phyloP scores from a whole-genome alignment of 75 land plant genomes.

The Picea glauca region DNA sequence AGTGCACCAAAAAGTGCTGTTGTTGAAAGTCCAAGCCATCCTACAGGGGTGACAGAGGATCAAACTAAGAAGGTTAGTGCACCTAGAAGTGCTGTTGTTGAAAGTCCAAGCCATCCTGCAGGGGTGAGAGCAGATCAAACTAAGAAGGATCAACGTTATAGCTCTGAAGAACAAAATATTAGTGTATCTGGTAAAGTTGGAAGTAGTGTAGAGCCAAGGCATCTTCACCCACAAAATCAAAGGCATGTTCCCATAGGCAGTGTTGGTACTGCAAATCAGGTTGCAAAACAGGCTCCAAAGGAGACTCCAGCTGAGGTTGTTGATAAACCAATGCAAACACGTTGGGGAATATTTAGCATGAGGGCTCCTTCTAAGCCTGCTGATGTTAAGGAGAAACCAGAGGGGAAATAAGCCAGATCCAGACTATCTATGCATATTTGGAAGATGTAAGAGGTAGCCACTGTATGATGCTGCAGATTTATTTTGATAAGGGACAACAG shows the following conservation, averaged over 20 bases:
- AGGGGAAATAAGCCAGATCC: background rate
- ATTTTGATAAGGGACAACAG: background rate
- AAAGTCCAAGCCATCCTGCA: background rate
- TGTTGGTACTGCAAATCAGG: background rate
- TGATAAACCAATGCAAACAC: background rate
- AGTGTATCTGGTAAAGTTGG: too few species aligned
- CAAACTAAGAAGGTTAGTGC: constrained; percentile 3
- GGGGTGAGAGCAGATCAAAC: background rate
- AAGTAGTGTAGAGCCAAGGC: background rate
- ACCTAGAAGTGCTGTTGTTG: background rate
- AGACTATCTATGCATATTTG: background rate
- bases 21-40: constrained; percentile 5
- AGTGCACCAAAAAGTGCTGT: background rate
- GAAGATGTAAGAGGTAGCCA: background rate
- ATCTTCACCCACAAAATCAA: constrained; percentile 1
- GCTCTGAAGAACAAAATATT: too few species aligned
- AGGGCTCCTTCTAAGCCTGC: constrained; percentile 6
- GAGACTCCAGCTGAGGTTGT: background rate
- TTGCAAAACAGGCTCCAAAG: background rate
- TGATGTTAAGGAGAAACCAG: constrained; percentile 1
- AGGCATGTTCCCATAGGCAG: constrained; percentile 1
- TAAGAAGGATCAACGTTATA: background rate
- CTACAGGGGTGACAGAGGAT: background rate
- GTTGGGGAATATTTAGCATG: constrained; percentile 12
- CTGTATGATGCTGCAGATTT: background rate